A percentile compares a stretch with the other conserved stretches of the same genome.
These are phyloP conservation scores for Persicaria maculosa DNA, from an alignment of 148 eudicot species.

Conservation along the genomic window DNA sequence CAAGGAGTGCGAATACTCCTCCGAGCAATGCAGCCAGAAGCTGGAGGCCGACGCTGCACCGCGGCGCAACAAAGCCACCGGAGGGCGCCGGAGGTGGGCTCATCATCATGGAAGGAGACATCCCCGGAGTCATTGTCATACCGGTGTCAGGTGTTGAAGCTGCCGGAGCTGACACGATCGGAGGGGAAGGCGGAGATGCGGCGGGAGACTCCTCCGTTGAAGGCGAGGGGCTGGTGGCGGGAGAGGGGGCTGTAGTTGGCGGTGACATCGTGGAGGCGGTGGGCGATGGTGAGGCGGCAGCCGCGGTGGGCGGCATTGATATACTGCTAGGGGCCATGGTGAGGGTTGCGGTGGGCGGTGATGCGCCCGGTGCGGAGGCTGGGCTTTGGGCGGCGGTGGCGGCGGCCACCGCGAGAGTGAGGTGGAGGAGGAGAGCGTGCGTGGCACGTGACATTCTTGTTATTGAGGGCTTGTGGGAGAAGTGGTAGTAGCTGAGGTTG, in stretches of 20 bases:
- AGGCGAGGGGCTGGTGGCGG: neutral
- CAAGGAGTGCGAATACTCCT: neutral
- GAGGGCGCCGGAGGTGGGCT: neutral
- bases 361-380: neutral
- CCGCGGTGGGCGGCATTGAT: neutral
- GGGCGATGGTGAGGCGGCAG: neutral
- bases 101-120: neutral
- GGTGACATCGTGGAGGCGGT: neutral
- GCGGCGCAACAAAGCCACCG: neutral
- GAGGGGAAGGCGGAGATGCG: neutral
- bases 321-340: neutral
- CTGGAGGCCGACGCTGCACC: neutral
- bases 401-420: neutral
- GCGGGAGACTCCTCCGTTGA: neutral
- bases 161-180: neutral
- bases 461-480: too few species aligned
- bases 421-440: constrained; percentile 5
- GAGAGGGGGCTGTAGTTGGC: neutral
- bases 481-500: too few species aligned
- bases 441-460: neutral
- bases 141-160: neutral
- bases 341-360: neutral
- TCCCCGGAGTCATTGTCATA: neutral
- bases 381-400: neutral
- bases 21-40: neutral